Base-by-base conservation (phyloP, 306 rosid genomes). In the Acmispon strigosus region DNA sequence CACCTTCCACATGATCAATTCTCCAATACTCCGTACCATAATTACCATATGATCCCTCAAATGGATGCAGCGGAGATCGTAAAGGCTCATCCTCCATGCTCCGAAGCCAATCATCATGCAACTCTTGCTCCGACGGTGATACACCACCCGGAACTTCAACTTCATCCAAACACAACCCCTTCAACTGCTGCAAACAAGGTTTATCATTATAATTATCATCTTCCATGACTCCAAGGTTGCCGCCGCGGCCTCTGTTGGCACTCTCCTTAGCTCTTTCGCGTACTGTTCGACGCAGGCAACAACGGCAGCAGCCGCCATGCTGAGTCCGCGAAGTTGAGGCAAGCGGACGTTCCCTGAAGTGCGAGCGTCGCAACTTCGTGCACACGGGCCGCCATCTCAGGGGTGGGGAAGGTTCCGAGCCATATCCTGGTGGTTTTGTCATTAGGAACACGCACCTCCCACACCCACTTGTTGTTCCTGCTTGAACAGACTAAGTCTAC, bases 351-450 rank as follows among this genome's bases (percentile, higher is more conserved):
- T 0, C 96, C 96, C 0, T 88, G 64, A 0, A 90, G 81, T 0
- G 90, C 84, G 17, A 94, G 64, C 0, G 89, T 95, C 0, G 98
- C 96, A 17, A 94, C 95, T 50, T 94, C 98, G 24, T 94, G 97
- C 0, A 97, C 98, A 5, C 98, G 85, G 0, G 97, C 97, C 0
- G 98, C 98, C 97, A 90, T 94, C 64, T 94, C 97, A 0, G 96
- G 78, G 0, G 85, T 86, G 0, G 91, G 88, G 32, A 90, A 89
- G 0, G 98, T 90, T 14, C 98, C 98, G 0, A 94, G 84, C 98
- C 98, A 94, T 4, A 94, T 84, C 63, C 98, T 80, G 0, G 82
- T 78, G 0, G 87, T 39, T 70, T 89, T 89, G 58, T 67, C 78
- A 16, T 84, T 82, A 0, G 97, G 98, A 58, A 89, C 89, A 0